Base-by-base conservation (phyloP, 2,329 filamentous ascomycete genomes). In the Cryphonectria parasitica region DNA sequence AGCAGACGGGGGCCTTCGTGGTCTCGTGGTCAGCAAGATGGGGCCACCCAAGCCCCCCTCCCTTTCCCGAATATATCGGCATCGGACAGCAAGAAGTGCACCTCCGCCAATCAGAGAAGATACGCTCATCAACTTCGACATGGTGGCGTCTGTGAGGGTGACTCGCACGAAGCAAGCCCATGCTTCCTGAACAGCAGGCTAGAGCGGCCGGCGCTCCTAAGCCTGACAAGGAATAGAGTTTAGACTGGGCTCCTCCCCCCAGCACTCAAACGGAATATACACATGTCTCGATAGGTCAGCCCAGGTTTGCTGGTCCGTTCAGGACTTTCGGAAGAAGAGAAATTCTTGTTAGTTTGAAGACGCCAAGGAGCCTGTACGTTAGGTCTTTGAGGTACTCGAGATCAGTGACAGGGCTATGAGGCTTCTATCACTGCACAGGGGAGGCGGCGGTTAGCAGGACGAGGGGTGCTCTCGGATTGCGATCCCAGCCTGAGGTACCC, bases 21-120 rank as follows among this genome's bases (percentile, higher is more conserved):
- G 63, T 69, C 49, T 64, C 61, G 25, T 69, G 49, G 34, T 45
- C 67, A 17, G 67, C 67, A 6, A 56, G 45, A n/a, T 69, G 56
- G 17, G 56, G 34, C 34, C 34, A 34, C 34, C 34, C 6, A 34
- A 69, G 39, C 17, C 3, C 64, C 64, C 13, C 49, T 61, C 17
- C 17, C 6, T 56, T 54, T 19, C 62, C 67, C 10, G 34, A 58
- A 58, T 2, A 69, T 13, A 36, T 69, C 67, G 19, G 54, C 52
- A 10, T 60, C 34, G 39, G 61, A 64, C 25, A 60, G 49, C 25
- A 1, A 7, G 13, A 58, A 17, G 17, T 58, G 28, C 54, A 22
- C 49, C 49, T 7, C n/a, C 11, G 22, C 52, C n/a, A 56, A 10
- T 5, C n/a, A 28, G 52, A 56, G 52, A 15, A 25, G 11, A 28